A percentile compares a stretch with the other conserved stretches of the same genome.
These are phyloP conservation scores for Irpex sp. DNA, from an alignment of 1,284 basidiomycete species.

Conservation along the genomic window DNA sequence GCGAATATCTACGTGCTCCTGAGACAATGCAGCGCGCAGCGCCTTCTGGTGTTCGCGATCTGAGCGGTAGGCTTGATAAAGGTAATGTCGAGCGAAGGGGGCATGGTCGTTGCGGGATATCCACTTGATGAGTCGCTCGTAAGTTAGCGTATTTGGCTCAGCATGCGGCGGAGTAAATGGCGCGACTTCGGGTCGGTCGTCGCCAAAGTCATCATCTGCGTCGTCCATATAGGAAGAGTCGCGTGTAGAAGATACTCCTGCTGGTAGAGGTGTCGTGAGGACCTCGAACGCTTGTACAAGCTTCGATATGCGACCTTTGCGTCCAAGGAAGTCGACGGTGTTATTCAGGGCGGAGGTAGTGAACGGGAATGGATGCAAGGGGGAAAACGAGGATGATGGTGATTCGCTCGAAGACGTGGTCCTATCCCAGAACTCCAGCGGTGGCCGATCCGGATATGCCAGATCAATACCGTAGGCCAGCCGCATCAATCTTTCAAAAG, in stretches of 20 bases:
- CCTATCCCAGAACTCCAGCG: constrained; percentile 38
- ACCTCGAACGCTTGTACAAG: constrained; percentile 74
- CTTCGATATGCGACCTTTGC: constrained; percentile 52
- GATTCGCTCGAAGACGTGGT: not conserved
- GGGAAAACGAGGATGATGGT: constrained; percentile 10
- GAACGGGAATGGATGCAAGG: constrained; percentile 42
- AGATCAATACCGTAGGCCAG: constrained; percentile 72
- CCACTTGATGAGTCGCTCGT: constrained; percentile 56
- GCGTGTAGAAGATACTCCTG: constrained; percentile 34
- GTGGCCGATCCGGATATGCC: constrained; percentile 60
- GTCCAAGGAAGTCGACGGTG: constrained; percentile 64
- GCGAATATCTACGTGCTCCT: not conserved
- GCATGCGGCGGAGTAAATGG: constrained; percentile 42
- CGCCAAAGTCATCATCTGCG: constrained; percentile 58
- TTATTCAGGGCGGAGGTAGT: constrained; percentile 70
- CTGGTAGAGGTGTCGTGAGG: constrained; percentile 63
- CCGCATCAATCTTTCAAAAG: constrained; percentile 56
- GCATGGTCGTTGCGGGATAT: constrained; percentile 43
- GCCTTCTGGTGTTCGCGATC: constrained; percentile 35
- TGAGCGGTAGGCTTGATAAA: constrained; percentile 51
- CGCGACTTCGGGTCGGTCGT: constrained; percentile 30
- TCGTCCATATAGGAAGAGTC: constrained; percentile 58
- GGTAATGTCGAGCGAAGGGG: constrained; percentile 64
- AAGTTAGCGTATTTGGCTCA: constrained; percentile 67
- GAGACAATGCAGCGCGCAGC: constrained; percentile 4